phyloP scores from a whole-genome alignment of 78 protist genomes.

The Thecamonas trahens region DNA sequence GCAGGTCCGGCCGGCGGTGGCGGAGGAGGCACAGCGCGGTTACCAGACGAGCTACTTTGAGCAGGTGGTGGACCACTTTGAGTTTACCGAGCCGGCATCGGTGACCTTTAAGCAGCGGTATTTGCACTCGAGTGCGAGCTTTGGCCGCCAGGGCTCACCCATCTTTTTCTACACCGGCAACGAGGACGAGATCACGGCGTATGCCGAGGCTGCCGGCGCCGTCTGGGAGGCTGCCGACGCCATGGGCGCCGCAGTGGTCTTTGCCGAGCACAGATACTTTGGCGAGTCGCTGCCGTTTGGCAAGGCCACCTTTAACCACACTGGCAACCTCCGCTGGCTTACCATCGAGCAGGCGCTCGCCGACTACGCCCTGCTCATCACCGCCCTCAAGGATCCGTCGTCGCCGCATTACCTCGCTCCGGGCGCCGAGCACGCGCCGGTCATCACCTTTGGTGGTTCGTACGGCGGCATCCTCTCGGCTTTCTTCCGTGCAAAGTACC shows the following conservation, averaged over 20 bases:
- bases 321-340: background rate
- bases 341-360: conserved; percentile 36
- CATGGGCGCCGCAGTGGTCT: conserved; percentile 8
- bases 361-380: conserved; percentile 4
- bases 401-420: too few species aligned
- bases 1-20: too few species aligned
- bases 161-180: conserved; percentile 57
- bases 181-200: conserved; percentile 28
- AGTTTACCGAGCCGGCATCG: too few species aligned
- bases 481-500: conserved; percentile 25
- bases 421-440: background rate
- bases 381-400: background rate
- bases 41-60: too few species aligned
- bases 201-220: conserved; percentile 22
- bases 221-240: conserved; percentile 7
- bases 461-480: conserved; percentile 48
- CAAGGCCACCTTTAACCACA: background rate
- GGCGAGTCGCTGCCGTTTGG: conserved; percentile 38
- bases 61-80: too few species aligned
- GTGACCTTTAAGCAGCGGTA: too few species aligned
- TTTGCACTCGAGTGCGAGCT: too few species aligned
- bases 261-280: conserved; percentile 35
- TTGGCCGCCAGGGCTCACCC: background rate
- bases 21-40: too few species aligned
- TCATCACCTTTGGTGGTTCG: conserved; percentile 41